Base-by-base conservation (phyloP, 805 yeast genomes). In the Yarrowia sp. region DNA sequence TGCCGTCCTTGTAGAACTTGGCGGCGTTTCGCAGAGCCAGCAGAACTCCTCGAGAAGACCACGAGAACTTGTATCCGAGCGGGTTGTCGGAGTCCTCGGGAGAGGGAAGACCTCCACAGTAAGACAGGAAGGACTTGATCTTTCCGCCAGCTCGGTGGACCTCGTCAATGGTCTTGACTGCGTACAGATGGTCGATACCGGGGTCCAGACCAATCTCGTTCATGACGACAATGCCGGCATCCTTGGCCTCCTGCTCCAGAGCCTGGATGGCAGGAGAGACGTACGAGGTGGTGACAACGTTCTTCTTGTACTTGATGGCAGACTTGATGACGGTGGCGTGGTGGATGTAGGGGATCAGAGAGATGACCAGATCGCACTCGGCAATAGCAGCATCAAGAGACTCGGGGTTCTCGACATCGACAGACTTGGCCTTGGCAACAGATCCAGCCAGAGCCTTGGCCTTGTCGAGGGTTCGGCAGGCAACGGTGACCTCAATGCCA, bases 181-280 rank as follows among this genome's bases (percentile, higher is more conserved):
- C 99, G 77, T 95, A 95, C 78, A 95, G 85, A 80, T 95, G 99
- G 79, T 95, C 99, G 71, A 95, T 84, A 84, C 99, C 99, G 69
- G 99, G 99, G 77, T 95, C 99, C 77, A 95, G 84, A 73, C 99
- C 99, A 71, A 95, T 95, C 82, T 95, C 99, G 81, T 95, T 95
- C 96, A 95, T 91, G 48, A 95, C 98, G 63, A 93, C 86, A 73
- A 95, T 92, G 67, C 99, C 99, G 41, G 99, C 98, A 73, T 88
- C 88, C 77, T 89, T 86, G 79, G 92, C 74, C 78, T 89, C 87
- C 65, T 86, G 86, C 81, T 92, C 97, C 72, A 92, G 84, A 67
- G 85, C 96, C 76, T 82, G 86, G 78, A 93, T 84, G 73, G 95
- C 96, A 64, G 96, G 96, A 70, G 95, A 90, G 76, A 91, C 89